These are phyloP conservation scores for Phytophthora sojae DNA, from an alignment of 352 stramenopile species.

Conservation along the genomic window DNA sequence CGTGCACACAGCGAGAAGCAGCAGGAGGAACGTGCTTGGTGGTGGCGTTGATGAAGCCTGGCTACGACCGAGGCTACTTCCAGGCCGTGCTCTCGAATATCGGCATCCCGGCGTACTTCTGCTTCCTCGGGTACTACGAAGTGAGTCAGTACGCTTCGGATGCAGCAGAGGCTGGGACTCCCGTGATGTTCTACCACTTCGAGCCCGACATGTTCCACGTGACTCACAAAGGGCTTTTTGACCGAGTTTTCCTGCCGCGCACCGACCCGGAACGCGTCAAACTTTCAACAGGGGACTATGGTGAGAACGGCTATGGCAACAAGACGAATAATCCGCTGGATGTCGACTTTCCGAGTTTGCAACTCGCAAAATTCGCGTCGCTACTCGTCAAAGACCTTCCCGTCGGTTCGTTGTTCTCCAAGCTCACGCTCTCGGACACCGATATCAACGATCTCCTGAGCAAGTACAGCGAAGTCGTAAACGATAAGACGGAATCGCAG, in stretches of 20 bases:
- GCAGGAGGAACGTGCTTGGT: slow-evolving; percentile 51
- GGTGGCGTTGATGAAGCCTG: slow-evolving; percentile 53
- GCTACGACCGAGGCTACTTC: slow-evolving; percentile 55
- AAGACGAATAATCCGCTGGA: slow-evolving; percentile 53
- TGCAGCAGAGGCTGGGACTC: slow-evolving; percentile 19
- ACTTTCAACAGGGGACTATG: slow-evolving; percentile 44
- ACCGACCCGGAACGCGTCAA: slow-evolving; percentile 39
- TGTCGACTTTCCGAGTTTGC: slow-evolving; percentile 49
- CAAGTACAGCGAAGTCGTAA: slow-evolving; percentile 22
- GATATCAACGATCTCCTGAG: slow-evolving; percentile 52
- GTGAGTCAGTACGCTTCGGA: slow-evolving; percentile 47
- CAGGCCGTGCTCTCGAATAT: slow-evolving; percentile 56
- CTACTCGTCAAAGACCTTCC: slow-evolving; percentile 35
- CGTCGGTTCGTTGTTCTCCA: slow-evolving; percentile 37
- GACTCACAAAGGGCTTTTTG: slow-evolving; percentile 41
- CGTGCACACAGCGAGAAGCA: slow-evolving; percentile 49
- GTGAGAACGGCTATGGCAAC: slow-evolving; percentile 57
- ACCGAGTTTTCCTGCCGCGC: slow-evolving; percentile 55
- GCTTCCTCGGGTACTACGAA: slow-evolving; percentile 57
- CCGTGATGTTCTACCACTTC: slow-evolving; percentile 66
- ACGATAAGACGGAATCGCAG: slow-evolving; percentile 20
- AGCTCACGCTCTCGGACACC: slow-evolving; percentile 41
- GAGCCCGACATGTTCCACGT: slow-evolving; percentile 61
- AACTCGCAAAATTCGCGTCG: slow-evolving; percentile 48
- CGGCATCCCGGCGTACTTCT: slow-evolving; percentile 68